Percentiles rank a stretch among this genome's conserved stretches.
Conservation (phyloP, 1,139 yeast species). For the Geotrichum klebahnii region DNA sequence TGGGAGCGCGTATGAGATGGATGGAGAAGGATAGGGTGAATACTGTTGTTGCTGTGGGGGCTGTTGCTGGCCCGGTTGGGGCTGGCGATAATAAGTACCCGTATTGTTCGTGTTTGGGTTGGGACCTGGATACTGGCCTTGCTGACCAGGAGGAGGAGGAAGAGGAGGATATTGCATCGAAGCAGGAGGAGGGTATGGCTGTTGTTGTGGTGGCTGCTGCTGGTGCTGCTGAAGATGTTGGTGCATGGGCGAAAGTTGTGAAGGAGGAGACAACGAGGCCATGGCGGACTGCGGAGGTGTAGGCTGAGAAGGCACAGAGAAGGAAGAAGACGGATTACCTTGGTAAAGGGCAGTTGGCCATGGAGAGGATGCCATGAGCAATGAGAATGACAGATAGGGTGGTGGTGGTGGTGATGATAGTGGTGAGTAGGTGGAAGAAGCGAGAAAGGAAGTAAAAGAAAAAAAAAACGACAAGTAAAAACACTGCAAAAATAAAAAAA, state of each 20-base stretch:
- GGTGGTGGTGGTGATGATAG: constrained; percentile 1
- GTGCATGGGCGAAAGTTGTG: constrained; percentile 5
- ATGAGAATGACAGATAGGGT: background rate
- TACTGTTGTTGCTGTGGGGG: background rate
- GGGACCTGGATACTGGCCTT: constrained; percentile 1
- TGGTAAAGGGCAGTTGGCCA: constrained; percentile 10
- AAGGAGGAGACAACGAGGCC: constrained; percentile 11
- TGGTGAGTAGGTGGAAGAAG: background rate
- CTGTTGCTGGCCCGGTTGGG: too few species aligned
- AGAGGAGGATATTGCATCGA: background rate
- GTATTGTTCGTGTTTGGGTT: background rate
- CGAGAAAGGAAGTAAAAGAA: background rate
- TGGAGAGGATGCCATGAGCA: constrained; percentile 5
- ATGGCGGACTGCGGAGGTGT: constrained; percentile 12
- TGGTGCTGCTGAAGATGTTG: constrained; percentile 1
- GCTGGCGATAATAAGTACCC: background rate
- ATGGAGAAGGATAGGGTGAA: constrained; percentile 2
- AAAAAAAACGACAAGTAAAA: constrained; percentile 2
- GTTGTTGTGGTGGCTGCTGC: constrained; percentile 2
- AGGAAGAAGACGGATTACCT: background rate
- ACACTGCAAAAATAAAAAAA: background rate
- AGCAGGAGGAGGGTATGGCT: constrained; percentile 5
- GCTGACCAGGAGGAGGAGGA: constrained; percentile 10
- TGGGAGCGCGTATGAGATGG: constrained; percentile 5
- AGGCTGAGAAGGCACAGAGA: constrained; percentile 2